phyloP scores from a whole-genome alignment of 1,284 basidiomycete genomes.

The Leccinum griseonigrum region DNA sequence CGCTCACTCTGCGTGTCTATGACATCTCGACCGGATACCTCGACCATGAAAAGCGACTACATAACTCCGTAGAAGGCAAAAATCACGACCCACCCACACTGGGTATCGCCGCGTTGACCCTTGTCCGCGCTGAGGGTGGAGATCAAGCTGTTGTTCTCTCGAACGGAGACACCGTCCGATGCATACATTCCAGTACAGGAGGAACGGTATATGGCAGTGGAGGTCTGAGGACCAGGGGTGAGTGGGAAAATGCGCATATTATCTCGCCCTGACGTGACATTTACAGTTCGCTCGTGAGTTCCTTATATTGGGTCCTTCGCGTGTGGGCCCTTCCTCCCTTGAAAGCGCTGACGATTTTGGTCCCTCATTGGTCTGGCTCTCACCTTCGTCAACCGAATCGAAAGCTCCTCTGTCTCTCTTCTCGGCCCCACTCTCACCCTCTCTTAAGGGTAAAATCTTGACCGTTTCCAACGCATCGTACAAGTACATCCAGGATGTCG shows the following conservation, averaged over 20 bases:
- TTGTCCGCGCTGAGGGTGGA: conserved; percentile 3
- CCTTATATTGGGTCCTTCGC: conserved; percentile 38
- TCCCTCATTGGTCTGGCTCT: conserved; percentile 65
- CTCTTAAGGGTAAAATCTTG: conserved; percentile 49
- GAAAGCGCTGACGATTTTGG: conserved; percentile 13
- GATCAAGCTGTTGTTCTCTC: conserved; percentile 41
- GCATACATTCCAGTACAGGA: conserved; percentile 47
- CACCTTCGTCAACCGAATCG: conserved; percentile 35
- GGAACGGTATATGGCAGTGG: conserved; percentile 63
- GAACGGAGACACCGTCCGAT: conserved; percentile 56
- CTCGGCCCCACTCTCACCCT: conserved; percentile 52
- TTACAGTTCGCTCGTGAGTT: conserved; percentile 52
- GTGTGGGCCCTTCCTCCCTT: conserved; percentile 33
- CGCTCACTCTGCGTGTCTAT: conserved; percentile 65
- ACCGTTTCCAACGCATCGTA: conserved; percentile 44
- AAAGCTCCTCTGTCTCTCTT: conserved; percentile 38
- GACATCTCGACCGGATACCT: conserved; percentile 66
- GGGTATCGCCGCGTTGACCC: conserved; percentile 39
- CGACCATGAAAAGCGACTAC: conserved; percentile 65
- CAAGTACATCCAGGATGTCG: conserved; percentile 53
- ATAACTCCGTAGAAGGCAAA: conserved; percentile 43
- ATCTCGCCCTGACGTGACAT: neutral
- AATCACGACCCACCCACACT: conserved; percentile 50
- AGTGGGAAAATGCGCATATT: conserved; percentile 18
- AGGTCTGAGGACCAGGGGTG: conserved; percentile 61